phyloP scores from a whole-genome alignment of 2,329 filamentous ascomycete species.

The Alternaria triticina region DNA sequence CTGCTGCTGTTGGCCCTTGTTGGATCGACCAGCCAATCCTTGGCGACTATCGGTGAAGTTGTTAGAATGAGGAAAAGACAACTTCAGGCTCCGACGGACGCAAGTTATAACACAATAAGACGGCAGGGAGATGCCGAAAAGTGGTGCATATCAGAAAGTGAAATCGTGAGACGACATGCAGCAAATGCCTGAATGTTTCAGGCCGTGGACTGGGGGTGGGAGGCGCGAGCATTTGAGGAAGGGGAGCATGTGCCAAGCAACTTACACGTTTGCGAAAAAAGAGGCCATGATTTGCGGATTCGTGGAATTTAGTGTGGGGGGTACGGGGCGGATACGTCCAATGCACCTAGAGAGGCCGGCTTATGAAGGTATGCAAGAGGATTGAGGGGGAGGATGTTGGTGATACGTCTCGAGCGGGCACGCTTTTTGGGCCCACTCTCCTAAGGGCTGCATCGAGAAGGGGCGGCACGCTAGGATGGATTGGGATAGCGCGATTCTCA shows the following conservation, averaged over 20 bases:
- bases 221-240: constrained; percentile 34
- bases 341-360: constrained; percentile 20
- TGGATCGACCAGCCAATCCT: constrained; percentile 53
- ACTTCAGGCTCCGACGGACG: constrained; percentile 8
- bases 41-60: constrained; percentile 44
- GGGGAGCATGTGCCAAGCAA: constrained; percentile 44
- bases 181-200: constrained; percentile 38
- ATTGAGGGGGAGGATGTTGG: constrained; percentile 32
- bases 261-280: constrained; percentile 53
- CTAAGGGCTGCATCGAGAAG: constrained; percentile 34
- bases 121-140: constrained; percentile 3
- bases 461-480: constrained; percentile 33
- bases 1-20: constrained; percentile 46
- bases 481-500: constrained; percentile 27
- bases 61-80: constrained; percentile 28
- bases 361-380: constrained; percentile 30
- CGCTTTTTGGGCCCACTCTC: constrained; percentile 34
- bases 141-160: constrained; percentile 21
- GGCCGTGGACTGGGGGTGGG: constrained; percentile 26
- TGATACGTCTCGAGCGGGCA: constrained; percentile 41
- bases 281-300: constrained; percentile 43
- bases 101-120: constrained; percentile 6
- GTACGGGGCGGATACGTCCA: constrained; percentile 10
- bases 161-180: constrained; percentile 34
- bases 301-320: constrained; percentile 11